Conservation (phyloP, 1,139 yeast species). For the Geotrichum candidum region DNA sequence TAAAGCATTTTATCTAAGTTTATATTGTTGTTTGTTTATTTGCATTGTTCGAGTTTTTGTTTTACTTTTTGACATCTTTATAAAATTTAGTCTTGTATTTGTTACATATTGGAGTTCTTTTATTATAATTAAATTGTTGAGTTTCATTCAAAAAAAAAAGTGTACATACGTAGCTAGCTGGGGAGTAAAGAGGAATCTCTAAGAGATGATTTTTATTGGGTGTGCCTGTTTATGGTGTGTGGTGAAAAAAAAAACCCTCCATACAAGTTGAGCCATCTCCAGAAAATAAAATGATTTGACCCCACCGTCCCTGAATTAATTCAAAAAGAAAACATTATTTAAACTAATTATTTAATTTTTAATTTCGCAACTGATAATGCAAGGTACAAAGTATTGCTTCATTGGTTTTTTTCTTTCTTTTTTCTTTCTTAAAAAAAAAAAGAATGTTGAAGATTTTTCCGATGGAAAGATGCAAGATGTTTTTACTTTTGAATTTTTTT, state of each 20-base stretch:
- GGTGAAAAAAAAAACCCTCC: neutral
- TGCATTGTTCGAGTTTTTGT: neutral
- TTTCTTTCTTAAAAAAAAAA: neutral
- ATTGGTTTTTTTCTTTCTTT: neutral
- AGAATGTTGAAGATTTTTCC: neutral
- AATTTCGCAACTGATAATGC: neutral
- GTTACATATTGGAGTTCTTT: neutral
- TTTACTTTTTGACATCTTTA: neutral
- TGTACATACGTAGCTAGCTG: neutral
- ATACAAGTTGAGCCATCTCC: neutral
- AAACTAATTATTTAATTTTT: neutral
- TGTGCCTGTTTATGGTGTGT: no score
- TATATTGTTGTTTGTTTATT: neutral
- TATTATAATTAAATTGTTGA: neutral
- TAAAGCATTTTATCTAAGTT: neutral
- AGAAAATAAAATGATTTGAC: neutral
- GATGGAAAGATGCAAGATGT: neutral
- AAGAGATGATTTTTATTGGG: no score
- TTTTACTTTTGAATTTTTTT: neutral
- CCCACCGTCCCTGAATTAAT: neutral
- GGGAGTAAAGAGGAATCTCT: no score
- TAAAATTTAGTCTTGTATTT: neutral
- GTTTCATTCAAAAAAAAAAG: neutral
- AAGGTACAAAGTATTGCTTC: neutral
- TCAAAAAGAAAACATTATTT: neutral